These are phyloP conservation scores for Coemansia sp. DNA, from an alignment of 192 early-diverging fungal genomes.

Conservation along the genomic window DNA sequence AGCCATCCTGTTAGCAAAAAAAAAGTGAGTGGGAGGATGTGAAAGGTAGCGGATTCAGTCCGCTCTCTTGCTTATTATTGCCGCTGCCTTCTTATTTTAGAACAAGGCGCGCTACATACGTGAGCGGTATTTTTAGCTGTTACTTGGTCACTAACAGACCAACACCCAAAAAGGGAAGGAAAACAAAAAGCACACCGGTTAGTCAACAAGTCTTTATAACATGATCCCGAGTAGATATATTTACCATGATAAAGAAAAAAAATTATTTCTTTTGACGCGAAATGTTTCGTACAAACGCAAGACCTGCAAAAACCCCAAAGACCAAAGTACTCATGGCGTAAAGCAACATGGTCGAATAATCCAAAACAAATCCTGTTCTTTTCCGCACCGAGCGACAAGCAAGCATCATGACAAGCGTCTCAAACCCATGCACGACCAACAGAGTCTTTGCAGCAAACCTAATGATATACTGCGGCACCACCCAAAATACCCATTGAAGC, in stretches of 20 bases:
- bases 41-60: too few relatives aligned
- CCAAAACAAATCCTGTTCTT: background rate
- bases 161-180: background rate
- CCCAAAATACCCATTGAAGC: constrained; percentile 11
- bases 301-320: constrained; percentile 1
- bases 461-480: constrained; percentile 2
- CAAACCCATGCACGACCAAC: constrained; percentile 3
- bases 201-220: too few relatives aligned
- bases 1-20: background rate
- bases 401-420: constrained; percentile 1
- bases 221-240: too few relatives aligned
- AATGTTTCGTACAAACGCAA: constrained; percentile 1
- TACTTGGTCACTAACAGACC: background rate
- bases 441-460: background rate
- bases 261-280: background rate
- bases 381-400: constrained; percentile 4
- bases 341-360: background rate
- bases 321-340: constrained; percentile 10
- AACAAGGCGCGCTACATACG: too few relatives aligned
- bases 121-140: too few relatives aligned
- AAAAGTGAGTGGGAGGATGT: too few relatives aligned
- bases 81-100: too few relatives aligned
- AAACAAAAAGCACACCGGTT: too few relatives aligned
- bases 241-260: background rate
- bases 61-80: too few relatives aligned